These are phyloP conservation scores for Quercus tomentella DNA, from an alignment of 331 rosid species.

Conservation along the genomic window DNA sequence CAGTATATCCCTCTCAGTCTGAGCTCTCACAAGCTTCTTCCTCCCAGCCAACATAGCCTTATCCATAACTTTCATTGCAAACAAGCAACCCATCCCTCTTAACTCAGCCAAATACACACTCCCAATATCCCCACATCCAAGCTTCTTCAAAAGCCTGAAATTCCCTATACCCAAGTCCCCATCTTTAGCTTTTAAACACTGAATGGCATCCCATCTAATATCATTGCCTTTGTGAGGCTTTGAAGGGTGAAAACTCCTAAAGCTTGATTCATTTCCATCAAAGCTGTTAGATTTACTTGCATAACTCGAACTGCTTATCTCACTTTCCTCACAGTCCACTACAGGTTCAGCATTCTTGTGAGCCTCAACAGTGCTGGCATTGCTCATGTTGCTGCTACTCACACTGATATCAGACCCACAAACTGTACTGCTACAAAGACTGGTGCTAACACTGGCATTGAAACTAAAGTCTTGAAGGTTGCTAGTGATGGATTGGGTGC, in stretches of 20 bases:
- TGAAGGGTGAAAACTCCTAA: constrained; percentile 30
- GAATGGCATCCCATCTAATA: constrained; percentile 51
- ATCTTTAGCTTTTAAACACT: constrained; percentile 26
- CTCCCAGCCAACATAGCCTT: constrained; percentile 48
- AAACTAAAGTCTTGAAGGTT: constrained; percentile 15
- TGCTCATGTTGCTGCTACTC: constrained; percentile 28
- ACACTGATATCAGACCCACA: constrained; percentile 31
- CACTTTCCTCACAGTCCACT: constrained; percentile 15
- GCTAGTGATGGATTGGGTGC: constrained; percentile 12
- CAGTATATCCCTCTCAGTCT: constrained; percentile 55
- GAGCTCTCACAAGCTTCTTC: constrained; percentile 45
- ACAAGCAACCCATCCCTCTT: constrained; percentile 38
- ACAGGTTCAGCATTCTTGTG: constrained; percentile 21
- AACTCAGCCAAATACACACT: constrained; percentile 57
- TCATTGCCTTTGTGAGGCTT: constrained; percentile 63
- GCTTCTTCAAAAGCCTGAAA: constrained; percentile 58
- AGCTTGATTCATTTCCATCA: constrained; percentile 21
- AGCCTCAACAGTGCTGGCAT: constrained; percentile 10
- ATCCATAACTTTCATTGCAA: constrained; percentile 63
- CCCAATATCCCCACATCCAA: constrained; percentile 60
- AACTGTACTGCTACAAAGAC: constrained; percentile 29
- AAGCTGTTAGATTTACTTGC: constrained; percentile 13
- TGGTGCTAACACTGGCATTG: constrained; percentile 26
- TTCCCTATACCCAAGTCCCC: constrained; percentile 44
- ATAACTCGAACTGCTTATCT: constrained; percentile 17